phyloP scores from a whole-genome alignment of 768 basidiomycete genomes.

The Cystofilobasidium ferigula region DNA sequence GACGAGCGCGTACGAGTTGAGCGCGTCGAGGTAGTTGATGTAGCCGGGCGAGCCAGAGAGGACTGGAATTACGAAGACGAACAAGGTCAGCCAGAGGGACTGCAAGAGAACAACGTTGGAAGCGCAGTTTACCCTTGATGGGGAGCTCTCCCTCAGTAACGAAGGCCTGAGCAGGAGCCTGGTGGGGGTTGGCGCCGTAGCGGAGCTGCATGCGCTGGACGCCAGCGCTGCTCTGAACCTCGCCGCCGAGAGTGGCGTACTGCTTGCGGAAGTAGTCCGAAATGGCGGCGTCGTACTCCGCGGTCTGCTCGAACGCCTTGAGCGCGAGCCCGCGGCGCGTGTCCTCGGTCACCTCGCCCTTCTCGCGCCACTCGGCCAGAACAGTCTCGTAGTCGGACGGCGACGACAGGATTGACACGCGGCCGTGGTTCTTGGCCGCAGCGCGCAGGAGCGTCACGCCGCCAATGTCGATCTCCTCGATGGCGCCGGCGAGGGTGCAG shows the following conservation, averaged over 20 bases:
- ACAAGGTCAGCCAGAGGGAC: too few species aligned
- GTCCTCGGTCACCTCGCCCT: constrained; percentile 60
- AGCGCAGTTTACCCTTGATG: constrained; percentile 60
- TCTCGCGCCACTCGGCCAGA: constrained; percentile 61
- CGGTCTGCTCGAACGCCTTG: constrained; percentile 96
- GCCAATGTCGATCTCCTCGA: constrained; percentile 98
- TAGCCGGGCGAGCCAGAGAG: constrained; percentile 92
- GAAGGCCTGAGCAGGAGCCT: constrained; percentile 94
- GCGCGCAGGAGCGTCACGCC: constrained; percentile 95
- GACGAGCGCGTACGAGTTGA: constrained; percentile 93
- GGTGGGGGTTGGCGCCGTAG: constrained; percentile 97
- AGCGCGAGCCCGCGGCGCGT: constrained; percentile 71
- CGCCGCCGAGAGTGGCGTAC: constrained; percentile 73
- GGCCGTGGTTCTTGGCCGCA: constrained; percentile 94
- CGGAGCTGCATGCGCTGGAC: constrained; percentile 77
- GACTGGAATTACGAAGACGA: too few species aligned
- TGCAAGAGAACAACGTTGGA: too few species aligned
- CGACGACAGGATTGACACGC: constrained; percentile 57
- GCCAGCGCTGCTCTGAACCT: constrained; percentile 48
- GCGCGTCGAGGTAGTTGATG: constrained; percentile 93
- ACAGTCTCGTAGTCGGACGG: constrained; percentile 69
- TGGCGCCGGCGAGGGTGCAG: constrained; percentile 80
- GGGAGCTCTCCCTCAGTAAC: constrained; percentile 79
- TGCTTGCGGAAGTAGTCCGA: constrained; percentile 92
- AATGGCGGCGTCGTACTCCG: constrained; percentile 88